Percentiles rank a stretch among this genome's conserved stretches.
These are phyloP conservation scores for Penicillium oxalicum DNA, from an alignment of 2,329 filamentous ascomycete genomes.

Conservation along the genomic window DNA sequence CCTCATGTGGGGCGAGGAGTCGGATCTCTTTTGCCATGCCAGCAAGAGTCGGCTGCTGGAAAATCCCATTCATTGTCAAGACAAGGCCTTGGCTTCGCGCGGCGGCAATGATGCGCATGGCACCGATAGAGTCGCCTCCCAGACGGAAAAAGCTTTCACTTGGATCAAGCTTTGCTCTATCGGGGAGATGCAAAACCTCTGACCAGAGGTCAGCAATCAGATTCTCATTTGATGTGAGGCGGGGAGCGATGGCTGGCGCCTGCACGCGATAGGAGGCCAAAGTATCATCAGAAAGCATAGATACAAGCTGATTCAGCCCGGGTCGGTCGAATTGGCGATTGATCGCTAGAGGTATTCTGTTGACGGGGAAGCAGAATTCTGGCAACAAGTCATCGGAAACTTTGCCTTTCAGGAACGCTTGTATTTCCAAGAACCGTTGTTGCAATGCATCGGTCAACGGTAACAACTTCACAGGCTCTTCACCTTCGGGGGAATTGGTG, in stretches of 20 bases:
- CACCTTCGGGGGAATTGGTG: too few species aligned
- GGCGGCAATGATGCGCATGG: neutral
- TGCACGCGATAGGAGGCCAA: neutral
- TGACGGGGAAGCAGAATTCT: too few species aligned
- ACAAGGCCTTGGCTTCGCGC: neutral
- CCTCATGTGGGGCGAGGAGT: neutral
- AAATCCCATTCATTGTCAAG: constrained; percentile 1
- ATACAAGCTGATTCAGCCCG: neutral
- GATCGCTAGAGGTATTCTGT: too few species aligned
- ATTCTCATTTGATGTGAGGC: neutral
- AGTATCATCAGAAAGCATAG: neutral
- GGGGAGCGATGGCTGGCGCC: neutral
- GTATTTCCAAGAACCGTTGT: too few species aligned
- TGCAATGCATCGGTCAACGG: too few species aligned
- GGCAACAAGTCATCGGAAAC: too few species aligned
- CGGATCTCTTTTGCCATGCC: neutral
- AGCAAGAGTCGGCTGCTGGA: constrained; percentile 1
- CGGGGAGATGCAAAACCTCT: neutral
- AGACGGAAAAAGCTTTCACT: neutral
- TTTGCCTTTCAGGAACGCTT: too few species aligned
- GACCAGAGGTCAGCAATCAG: constrained; percentile 2
- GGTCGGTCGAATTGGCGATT: too few species aligned
- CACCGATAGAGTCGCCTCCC: neutral
- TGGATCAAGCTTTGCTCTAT: neutral
- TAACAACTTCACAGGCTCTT: too few species aligned